These are phyloP conservation scores for Naganishia kalamii DNA, from an alignment of 768 basidiomycete species.

Conservation along the genomic window DNA sequence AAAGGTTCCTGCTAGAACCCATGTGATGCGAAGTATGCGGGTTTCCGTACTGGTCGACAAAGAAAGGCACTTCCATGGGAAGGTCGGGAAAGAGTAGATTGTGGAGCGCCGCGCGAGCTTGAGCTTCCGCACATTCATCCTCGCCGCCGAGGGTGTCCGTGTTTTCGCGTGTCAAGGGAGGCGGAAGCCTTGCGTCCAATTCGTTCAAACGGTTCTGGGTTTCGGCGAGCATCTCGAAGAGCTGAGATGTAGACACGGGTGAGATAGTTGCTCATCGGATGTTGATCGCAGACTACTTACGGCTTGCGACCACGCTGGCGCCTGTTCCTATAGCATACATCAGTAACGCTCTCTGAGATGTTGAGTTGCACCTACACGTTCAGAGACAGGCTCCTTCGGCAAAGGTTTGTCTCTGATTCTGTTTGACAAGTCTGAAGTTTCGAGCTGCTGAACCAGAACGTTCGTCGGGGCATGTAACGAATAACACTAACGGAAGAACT, in stretches of 20 bases:
- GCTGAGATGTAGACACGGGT: background rate
- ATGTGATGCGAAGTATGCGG: conserved; percentile 7
- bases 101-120: conserved; percentile 21
- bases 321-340: background rate
- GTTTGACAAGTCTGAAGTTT: background rate
- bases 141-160: conserved; percentile 20
- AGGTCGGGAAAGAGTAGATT: conserved; percentile 24
- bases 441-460: background rate
- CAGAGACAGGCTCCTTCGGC: background rate
- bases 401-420: conserved; percentile 1
- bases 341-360: background rate
- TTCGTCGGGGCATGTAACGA: background rate
- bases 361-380: background rate
- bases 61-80: conserved; percentile 22
- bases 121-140: conserved; percentile 16
- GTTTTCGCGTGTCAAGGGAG: background rate
- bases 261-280: background rate
- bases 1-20: conserved; percentile 3
- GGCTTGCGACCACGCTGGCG: conserved; percentile 20
- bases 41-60: conserved; percentile 14
- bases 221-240: conserved; percentile 25
- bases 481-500: conserved; percentile 17
- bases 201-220: conserved; percentile 21
- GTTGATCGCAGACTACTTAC: background rate
- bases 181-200: conserved; percentile 9